Percentiles rank a stretch among this genome's conserved stretches.
Evolutionary conservation across 2,329 filamentous ascomycete species (phyloP).

Genomic region (Neonectria sp.): DNA sequence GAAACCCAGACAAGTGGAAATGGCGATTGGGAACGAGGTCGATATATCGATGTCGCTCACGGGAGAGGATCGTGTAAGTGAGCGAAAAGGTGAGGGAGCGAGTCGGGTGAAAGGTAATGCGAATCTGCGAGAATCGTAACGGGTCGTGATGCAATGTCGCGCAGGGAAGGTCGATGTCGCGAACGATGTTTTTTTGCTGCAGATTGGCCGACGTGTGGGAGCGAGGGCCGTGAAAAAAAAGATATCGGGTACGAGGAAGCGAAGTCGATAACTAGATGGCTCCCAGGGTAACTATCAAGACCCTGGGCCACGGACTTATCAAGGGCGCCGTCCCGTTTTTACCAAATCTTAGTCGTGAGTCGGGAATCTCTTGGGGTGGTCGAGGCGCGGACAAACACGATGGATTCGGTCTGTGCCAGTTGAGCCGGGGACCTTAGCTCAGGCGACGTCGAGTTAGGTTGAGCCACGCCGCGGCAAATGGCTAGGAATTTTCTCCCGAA

Average conservation of each 20-base stretch:
- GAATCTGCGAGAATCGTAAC: conserved; percentile 31
- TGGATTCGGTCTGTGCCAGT: conserved; percentile 28
- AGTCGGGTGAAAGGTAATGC: conserved; percentile 19
- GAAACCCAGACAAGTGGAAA: conserved; percentile 31
- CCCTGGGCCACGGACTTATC: conserved; percentile 32
- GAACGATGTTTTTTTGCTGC: neutral
- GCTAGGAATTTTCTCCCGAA: conserved; percentile 26
- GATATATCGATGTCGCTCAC: conserved; percentile 23
- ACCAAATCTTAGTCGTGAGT: conserved; percentile 36
- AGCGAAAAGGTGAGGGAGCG: conserved; percentile 16
- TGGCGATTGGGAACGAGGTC: conserved; percentile 27
- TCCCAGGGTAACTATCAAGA: conserved; percentile 37
- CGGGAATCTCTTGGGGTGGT: conserved; percentile 26
- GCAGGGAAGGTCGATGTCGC: conserved; percentile 21
- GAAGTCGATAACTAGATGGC: conserved; percentile 33
- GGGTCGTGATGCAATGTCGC: conserved; percentile 38
- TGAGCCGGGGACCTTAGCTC: conserved; percentile 35
- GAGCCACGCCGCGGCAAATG: conserved; percentile 22
- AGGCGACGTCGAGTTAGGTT: conserved; percentile 23
- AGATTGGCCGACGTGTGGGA: conserved; percentile 3
- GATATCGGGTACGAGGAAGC: conserved; percentile 31
- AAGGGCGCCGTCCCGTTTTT: conserved; percentile 35
- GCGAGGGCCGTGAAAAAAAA: conserved; percentile 21
- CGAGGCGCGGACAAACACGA: conserved; percentile 21
- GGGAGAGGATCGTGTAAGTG: conserved; percentile 37